phyloP scores from a whole-genome alignment of 148 eudicot genomes.

The Linanthus parryae region DNA sequence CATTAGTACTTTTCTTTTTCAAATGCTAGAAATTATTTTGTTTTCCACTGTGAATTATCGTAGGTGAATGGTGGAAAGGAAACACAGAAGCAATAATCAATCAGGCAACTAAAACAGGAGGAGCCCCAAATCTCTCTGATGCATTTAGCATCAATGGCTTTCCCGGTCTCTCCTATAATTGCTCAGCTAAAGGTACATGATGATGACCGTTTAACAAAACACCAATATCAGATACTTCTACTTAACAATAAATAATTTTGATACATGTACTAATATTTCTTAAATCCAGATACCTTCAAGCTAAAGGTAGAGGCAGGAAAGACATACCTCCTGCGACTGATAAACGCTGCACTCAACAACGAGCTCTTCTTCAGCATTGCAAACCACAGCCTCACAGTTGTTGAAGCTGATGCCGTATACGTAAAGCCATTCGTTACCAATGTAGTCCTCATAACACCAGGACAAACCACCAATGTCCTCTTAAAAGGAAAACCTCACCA shows the following conservation, averaged over 20 bases:
- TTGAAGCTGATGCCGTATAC: slow-evolving; percentile 30
- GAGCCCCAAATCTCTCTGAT: slow-evolving; percentile 48
- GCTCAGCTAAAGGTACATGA: slow-evolving; percentile 39
- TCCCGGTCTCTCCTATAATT: slow-evolving; percentile 50
- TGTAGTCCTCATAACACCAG: slow-evolving; percentile 20
- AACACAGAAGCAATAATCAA: slow-evolving; percentile 42
- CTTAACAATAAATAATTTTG: too few species aligned
- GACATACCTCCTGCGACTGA: slow-evolving; percentile 28
- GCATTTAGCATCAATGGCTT: slow-evolving; percentile 50
- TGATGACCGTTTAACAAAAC: too few species aligned
- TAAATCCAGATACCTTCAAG: slow-evolving; percentile 27
- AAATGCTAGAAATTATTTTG: too few species aligned
- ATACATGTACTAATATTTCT: too few species aligned
- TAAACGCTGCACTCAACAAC: slow-evolving; percentile 31
- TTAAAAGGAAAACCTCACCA: slow-evolving; percentile 19
- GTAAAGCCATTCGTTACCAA: slow-evolving; percentile 24
- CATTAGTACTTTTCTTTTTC: background rate
- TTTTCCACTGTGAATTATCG: too few species aligned
- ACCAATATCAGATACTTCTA: too few species aligned
- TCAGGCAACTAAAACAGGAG: slow-evolving; percentile 45
- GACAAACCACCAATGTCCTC: slow-evolving; percentile 29
- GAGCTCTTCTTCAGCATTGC: slow-evolving; percentile 35
- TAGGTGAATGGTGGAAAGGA: slow-evolving; percentile 59
- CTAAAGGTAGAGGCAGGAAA: slow-evolving; percentile 31
- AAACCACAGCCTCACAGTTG: slow-evolving; percentile 24